Conservation (phyloP, 169 alveolate species). For the Hepatocystis sp. region DNA sequence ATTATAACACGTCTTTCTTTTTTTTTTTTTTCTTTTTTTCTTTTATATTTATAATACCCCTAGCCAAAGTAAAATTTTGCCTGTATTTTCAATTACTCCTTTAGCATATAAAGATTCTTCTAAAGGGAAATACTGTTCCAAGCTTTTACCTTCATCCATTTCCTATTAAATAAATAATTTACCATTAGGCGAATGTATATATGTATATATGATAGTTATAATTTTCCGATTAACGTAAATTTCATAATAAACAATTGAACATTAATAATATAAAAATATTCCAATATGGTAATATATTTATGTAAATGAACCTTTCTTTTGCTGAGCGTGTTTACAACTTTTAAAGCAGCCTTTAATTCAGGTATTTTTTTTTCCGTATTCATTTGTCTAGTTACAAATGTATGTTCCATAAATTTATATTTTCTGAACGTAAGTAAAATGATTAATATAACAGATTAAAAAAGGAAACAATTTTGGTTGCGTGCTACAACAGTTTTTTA, state of each 20-base stretch:
- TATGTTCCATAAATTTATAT: constrained; percentile 85
- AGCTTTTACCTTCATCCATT: constrained; percentile 28
- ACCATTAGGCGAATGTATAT: not conserved
- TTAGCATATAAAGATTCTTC: constrained; percentile 89
- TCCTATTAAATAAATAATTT: constrained; percentile 22
- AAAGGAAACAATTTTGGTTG: constrained; percentile 4
- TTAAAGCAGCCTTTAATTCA: constrained; percentile 84
- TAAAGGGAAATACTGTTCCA: constrained; percentile 79
- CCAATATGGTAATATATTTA: not conserved
- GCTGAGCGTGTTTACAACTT: constrained; percentile 45
- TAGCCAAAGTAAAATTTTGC: constrained; percentile 88
- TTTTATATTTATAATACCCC: too few relatives aligned
- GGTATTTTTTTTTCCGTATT: constrained; percentile 82
- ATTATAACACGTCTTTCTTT: too few relatives aligned
- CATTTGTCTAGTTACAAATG: constrained; percentile 79
- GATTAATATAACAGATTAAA: too few relatives aligned
- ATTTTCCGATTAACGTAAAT: not conserved
- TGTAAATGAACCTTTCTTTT: constrained; percentile 65
- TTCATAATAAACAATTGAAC: not conserved
- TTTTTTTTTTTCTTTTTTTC: too few relatives aligned
- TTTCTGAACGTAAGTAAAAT: constrained; percentile 67
- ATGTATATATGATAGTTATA: not conserved
- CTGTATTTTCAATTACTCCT: constrained; percentile 87
- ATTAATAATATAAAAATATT: constrained; percentile 1
- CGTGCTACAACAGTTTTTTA: too few relatives aligned